Base-by-base conservation (phyloP, 2,329 filamentous ascomycete genomes). In the Aspergillus ochraceus region DNA sequence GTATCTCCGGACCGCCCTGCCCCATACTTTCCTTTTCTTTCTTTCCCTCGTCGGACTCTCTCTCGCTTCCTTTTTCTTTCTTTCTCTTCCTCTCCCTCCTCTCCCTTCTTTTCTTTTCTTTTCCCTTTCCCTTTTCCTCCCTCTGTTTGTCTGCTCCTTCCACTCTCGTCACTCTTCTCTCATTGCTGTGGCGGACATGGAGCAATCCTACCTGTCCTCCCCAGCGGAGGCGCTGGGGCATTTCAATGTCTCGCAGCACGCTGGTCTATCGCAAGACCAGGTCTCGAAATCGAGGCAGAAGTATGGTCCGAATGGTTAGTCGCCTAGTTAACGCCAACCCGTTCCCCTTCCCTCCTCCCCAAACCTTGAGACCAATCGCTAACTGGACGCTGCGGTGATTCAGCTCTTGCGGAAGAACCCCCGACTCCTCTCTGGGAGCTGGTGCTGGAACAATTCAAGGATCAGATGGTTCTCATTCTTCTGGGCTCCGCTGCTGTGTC, bases 381-480 rank as follows among this genome's bases (percentile, higher is more conserved):
- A 24, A 50, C 52, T 10, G 36, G 1, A 24, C 46, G 20, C 19
- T 6, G n/a, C 45, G 5, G 36, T 30, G 26, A 19, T 59, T 32
- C 60, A 91, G 88, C 88, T 58, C 83, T 91, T 58, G 85, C 87
- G 50, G 95, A 99, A 80, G 95, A 99, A 66, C 95, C 95, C 56
- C 92, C 95, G 3, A 99, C 95, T 32, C 95, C 95, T 45, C 76
- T 99, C 52, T 99, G 94, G 95, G 87, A 98, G 79, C 88, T 99
- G 64, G 91, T 99, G 58, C 85, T 99, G 60, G 95, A 99, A 80
- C 95, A 99, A 77, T 99, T 99, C 85, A 97, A 99, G 79, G 95
- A 99, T 75, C 95, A 99, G 78, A 87, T 99, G 52, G 95, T 99
- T 67, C 86, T 99, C 56, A 99, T 99, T 69, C 84, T 99, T 22